Evolutionary conservation across 2,329 filamentous ascomycete species (phyloP).

Genomic region (Dendrostoma leiphaemia): DNA sequence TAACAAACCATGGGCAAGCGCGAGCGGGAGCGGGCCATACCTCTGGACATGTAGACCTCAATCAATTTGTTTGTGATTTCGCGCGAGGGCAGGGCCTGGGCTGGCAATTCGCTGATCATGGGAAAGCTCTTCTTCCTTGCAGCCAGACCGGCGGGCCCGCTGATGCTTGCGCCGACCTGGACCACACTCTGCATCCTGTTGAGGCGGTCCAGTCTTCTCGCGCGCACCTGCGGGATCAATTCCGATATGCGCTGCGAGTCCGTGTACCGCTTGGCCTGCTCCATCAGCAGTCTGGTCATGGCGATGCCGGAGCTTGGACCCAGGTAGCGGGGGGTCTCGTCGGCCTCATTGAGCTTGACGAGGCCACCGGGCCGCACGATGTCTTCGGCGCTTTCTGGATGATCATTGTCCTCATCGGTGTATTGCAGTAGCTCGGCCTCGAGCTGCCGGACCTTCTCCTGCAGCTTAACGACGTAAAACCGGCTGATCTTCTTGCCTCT

Average conservation of each 20-base stretch:
- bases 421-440: conserved; percentile 78
- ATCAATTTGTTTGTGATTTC: conserved; percentile 75
- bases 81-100: conserved; percentile 70
- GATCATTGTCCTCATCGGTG: conserved; percentile 72
- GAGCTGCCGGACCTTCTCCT: conserved; percentile 79
- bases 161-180: conserved; percentile 47
- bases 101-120: conserved; percentile 81
- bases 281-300: conserved; percentile 93
- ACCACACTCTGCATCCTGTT: conserved; percentile 66
- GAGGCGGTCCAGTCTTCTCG: conserved; percentile 50
- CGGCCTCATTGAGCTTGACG: conserved; percentile 78
- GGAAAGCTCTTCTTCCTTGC: conserved; percentile 83
- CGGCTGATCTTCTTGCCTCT: conserved; percentile 85
- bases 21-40: too few species aligned
- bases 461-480: conserved; percentile 87
- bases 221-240: conserved; percentile 74
- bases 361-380: conserved; percentile 84
- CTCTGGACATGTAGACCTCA: conserved; percentile 82
- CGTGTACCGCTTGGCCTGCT: conserved; percentile 91
- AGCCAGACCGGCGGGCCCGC: conserved; percentile 47
- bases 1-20: too few species aligned
- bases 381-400: conserved; percentile 72
- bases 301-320: conserved; percentile 94
- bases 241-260: conserved; percentile 89
- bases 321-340: conserved; percentile 84